These are phyloP conservation scores for Cercospora sojina DNA, from an alignment of 2,329 filamentous ascomycete species.

Conservation along the genomic window DNA sequence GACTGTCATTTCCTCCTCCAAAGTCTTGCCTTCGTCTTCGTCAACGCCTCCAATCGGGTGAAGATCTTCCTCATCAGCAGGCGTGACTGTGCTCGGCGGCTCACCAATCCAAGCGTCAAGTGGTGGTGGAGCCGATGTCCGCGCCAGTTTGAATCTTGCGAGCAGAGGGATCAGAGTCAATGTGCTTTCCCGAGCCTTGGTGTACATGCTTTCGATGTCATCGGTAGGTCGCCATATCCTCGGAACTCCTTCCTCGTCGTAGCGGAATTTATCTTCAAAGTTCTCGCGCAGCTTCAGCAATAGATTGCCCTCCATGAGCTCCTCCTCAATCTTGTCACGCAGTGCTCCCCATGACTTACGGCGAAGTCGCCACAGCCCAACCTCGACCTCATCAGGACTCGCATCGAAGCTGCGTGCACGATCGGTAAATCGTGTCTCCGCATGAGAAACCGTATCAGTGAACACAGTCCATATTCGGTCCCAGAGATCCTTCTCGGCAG, in stretches of 20 bases:
- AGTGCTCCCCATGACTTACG: constrained; percentile 94
- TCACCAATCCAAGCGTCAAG: constrained; percentile 79
- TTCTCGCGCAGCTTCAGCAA: constrained; percentile 94
- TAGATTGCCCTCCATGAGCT: constrained; percentile 97
- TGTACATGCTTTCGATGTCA: constrained; percentile 95
- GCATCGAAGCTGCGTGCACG: constrained; percentile 92
- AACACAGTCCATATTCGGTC: constrained; percentile 92
- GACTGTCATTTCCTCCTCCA: constrained; percentile 97
- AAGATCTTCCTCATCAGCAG: constrained; percentile 87
- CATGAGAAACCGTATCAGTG: constrained; percentile 75
- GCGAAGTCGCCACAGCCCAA: constrained; percentile 87
- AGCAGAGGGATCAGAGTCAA: constrained; percentile 86
- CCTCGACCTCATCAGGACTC: constrained; percentile 82
- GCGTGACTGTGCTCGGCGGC: constrained; percentile 69
- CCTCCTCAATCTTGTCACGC: constrained; percentile 87
- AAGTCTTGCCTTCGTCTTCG: constrained; percentile 80
- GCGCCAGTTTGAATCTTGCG: constrained; percentile 74
- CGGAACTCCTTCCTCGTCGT: constrained; percentile 90
- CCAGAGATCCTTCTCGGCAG: constrained; percentile 85
- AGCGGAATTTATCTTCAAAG: constrained; percentile 99
- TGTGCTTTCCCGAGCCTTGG: constrained; percentile 86
- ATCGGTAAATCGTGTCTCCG: constrained; percentile 80
- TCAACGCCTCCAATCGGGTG: constrained; percentile 88
- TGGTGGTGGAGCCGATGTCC: constrained; percentile 75
- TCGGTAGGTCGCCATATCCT: constrained; percentile 95